Conservation (phyloP, 1,284 basidiomycete genomes). For the Fomitiporia mediterranea region DNA sequence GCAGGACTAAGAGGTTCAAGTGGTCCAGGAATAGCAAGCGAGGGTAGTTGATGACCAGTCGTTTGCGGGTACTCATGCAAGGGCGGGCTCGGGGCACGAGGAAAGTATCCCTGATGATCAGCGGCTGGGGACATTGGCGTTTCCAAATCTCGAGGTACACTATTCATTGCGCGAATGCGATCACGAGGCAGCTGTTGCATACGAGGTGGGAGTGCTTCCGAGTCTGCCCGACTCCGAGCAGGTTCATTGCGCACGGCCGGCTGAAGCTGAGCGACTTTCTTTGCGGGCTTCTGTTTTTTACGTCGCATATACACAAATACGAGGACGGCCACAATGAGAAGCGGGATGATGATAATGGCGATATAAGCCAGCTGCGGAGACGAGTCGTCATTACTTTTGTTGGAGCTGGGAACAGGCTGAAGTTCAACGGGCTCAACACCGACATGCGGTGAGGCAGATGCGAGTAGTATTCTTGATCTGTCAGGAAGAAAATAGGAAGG, state of each 20-base stretch:
- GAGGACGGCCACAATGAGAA: background rate
- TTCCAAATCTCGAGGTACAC: slow-evolving; percentile 1
- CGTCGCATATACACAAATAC: background rate
- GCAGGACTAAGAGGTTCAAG: slow-evolving; percentile 6
- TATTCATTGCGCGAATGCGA: slow-evolving; percentile 18
- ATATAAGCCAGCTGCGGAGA: slow-evolving; percentile 3
- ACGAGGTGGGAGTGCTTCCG: background rate
- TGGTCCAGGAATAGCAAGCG: background rate
- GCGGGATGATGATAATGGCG: slow-evolving; percentile 1
- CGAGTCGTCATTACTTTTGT: background rate
- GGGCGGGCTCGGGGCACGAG: background rate
- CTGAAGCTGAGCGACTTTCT: background rate
- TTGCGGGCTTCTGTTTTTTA: slow-evolving; percentile 4
- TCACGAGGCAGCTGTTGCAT: slow-evolving; percentile 13
- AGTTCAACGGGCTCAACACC: slow-evolving; percentile 6
- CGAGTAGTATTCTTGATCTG: background rate
- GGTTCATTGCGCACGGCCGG: slow-evolving; percentile 5
- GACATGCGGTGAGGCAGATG: background rate
- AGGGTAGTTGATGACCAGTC: background rate
- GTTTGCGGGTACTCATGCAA: background rate
- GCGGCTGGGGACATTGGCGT: background rate
- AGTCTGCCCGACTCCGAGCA: background rate
- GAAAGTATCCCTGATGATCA: slow-evolving; percentile 1
- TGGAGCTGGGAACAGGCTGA: slow-evolving; percentile 1
- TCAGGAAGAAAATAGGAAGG: background rate